Conservation (phyloP, 805 yeast species). For the Yamadazyma scolyti region DNA sequence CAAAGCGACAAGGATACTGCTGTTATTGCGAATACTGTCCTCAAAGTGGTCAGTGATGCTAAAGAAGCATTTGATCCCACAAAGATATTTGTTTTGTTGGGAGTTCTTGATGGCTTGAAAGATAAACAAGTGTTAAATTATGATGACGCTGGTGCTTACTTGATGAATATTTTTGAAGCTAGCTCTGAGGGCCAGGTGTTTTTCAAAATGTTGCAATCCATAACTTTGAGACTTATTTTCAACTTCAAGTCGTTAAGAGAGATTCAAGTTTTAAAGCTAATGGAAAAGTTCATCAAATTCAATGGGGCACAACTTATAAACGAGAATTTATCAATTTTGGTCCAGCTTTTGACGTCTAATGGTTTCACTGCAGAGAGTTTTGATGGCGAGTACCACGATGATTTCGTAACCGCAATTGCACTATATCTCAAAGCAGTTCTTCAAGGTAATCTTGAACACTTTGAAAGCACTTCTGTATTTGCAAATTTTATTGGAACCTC, state of each 20-base stretch:
- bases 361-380: constrained; percentile 1
- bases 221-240: constrained; percentile 45
- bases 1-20: constrained; percentile 18
- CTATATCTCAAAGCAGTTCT: constrained; percentile 4
- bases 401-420: constrained; percentile 2
- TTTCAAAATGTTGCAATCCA: constrained; percentile 47
- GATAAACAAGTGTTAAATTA: constrained; percentile 16
- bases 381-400: constrained; percentile 1
- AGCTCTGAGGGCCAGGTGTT: constrained; percentile 51
- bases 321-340: constrained; percentile 13
- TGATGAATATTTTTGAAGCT: constrained; percentile 29
- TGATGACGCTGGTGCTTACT: constrained; percentile 20
- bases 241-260: constrained; percentile 26
- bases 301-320: constrained; percentile 26
- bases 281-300: constrained; percentile 38
- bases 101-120: constrained; percentile 52
- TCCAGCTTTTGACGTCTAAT: constrained; percentile 13
- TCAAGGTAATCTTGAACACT: neutral
- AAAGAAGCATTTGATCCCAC: constrained; percentile 66
- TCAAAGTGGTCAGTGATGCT: constrained; percentile 45
- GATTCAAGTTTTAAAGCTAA: constrained; percentile 19
- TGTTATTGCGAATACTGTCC: constrained; percentile 21
- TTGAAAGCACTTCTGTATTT: constrained; percentile 1
- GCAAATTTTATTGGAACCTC: constrained; percentile 12
- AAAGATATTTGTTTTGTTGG: constrained; percentile 55